Evolutionary conservation across 176 grass and related monocot genomes (phyloP), one percentile per base, ranked within the genome.

Genomic region (Rhynchospora tenuis): DNA sequence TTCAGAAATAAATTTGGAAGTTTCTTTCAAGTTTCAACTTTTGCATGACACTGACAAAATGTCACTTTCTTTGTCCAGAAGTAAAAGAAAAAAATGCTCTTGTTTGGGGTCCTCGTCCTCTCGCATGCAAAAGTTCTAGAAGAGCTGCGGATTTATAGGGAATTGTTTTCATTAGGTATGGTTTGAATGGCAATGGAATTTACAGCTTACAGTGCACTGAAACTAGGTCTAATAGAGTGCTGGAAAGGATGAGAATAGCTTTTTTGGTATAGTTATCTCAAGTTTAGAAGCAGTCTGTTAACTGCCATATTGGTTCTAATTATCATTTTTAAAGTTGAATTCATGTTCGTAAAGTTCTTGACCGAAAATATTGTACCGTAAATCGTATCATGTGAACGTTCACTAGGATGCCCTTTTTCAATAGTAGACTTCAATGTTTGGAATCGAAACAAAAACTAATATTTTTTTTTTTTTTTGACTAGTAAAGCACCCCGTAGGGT

Each of bases 201-300:
- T 38, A 38, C 33, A 38, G 33, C 33, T 38, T 38, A 38, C 33
- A 38, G 33, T 38, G 33, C 33, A 38, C 33, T 38, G 33, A 38
- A 38, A 38, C 33, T 38, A 38, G 33, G 33, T 38, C 2, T 38
- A 38, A 4, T 38, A 38, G 33, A 38, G 33, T 38, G 3, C 5
- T 38, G 33, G 33, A 38, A 38, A 38, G 33, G 33, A 38, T 38
- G 33, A 38, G 33, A 38, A 38, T 38, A 38, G 5, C 33, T 2
- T 64, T 59, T 66, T 0, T 63, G 63, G 67, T 76, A 85, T 48
- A 78, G 15, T 81, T 43, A 28, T 57, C 38, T 62, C 66, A 50
- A 82, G 1, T 47, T 42, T 12, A 26, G 33, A 57, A 59, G 27
- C 16, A 17, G 62, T 59, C 64, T 75, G 9, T 69, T 69, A 59